A percentile compares a stretch with the other conserved stretches of the same genome.
These are phyloP conservation scores for Starmerella bombi DNA, from an alignment of 805 yeast genomes.

Conservation along the genomic window DNA sequence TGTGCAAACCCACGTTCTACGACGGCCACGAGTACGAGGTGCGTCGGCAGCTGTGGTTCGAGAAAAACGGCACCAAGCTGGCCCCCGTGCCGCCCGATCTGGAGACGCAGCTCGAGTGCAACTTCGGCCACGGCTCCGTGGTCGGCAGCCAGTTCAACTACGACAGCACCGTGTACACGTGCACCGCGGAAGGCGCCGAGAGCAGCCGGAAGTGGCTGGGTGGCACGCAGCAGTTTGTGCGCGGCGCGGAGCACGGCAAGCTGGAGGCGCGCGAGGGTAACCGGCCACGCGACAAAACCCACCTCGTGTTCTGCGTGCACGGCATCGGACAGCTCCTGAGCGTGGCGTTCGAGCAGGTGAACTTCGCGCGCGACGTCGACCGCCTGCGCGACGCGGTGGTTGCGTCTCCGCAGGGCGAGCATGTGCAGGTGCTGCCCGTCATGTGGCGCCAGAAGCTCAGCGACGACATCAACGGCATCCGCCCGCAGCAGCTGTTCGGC, in stretches of 20 bases:
- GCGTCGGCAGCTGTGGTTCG: conserved; percentile 76
- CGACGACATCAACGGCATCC: conserved; percentile 11
- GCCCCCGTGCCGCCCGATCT: conserved; percentile 40
- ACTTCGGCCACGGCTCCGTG: conserved; percentile 29
- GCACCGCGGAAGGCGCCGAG: background rate
- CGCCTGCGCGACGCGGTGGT: conserved; percentile 30
- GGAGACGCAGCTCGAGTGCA: conserved; percentile 47
- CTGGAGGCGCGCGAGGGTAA: background rate
- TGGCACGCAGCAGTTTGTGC: background rate
- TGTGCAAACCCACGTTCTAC: conserved; percentile 68
- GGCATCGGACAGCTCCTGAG: conserved; percentile 91
- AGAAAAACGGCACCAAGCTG: conserved; percentile 33
- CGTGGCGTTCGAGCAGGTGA: conserved; percentile 60
- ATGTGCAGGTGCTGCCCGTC: conserved; percentile 76
- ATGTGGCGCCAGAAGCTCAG: conserved; percentile 62
- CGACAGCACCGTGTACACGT: background rate
- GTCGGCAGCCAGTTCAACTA: background rate
- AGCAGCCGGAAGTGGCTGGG: background rate
- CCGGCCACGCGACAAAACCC: conserved; percentile 25
- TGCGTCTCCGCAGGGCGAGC: conserved; percentile 11
- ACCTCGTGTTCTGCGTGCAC: conserved; percentile 75
- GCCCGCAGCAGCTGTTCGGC: conserved; percentile 18
- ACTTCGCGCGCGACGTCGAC: conserved; percentile 76
- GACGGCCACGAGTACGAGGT: conserved; percentile 75
- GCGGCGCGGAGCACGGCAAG: conserved; percentile 2